phyloP scores from a whole-genome alignment of 805 yeast species.

The Metschnikowia rubicola region DNA sequence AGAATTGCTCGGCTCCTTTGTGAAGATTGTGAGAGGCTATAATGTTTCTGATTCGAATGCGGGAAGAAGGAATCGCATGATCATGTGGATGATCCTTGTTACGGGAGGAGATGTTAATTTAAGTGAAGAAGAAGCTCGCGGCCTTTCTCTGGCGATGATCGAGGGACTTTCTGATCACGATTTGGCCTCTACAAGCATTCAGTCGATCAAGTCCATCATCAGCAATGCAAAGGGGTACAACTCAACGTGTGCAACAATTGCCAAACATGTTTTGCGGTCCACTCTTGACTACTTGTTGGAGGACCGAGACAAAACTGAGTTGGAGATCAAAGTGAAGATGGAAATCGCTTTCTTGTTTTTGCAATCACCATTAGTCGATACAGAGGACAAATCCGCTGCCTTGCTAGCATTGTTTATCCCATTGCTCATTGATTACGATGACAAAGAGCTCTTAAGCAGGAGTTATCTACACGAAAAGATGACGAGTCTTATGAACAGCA shows the following conservation, averaged over 20 bases:
- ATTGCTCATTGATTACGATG: slow-evolving; percentile 30
- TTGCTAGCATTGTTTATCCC: slow-evolving; percentile 35
- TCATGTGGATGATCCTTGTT: slow-evolving; percentile 33
- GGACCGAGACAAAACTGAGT: slow-evolving; percentile 12
- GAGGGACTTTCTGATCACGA: slow-evolving; percentile 21
- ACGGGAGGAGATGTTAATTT: slow-evolving; percentile 34
- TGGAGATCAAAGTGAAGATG: slow-evolving; percentile 35
- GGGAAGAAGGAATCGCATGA: slow-evolving; percentile 24
- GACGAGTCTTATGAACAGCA: slow-evolving; percentile 42
- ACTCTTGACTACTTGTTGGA: slow-evolving; percentile 25
- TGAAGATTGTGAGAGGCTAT: slow-evolving; percentile 4
- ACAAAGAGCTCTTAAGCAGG: slow-evolving; percentile 21
- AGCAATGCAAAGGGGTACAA: slow-evolving; percentile 26
- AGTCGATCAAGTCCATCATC: slow-evolving; percentile 60
- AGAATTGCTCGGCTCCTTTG: slow-evolving; percentile 27
- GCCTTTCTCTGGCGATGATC: slow-evolving; percentile 24
- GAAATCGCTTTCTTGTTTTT: slow-evolving; percentile 50
- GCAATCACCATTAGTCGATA: slow-evolving; percentile 26
- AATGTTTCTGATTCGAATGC: neutral
- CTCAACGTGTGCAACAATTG: slow-evolving; percentile 37
- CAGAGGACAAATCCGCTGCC: slow-evolving; percentile 28
- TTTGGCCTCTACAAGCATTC: slow-evolving; percentile 36
- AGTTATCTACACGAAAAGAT: slow-evolving; percentile 46
- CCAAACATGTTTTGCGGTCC: slow-evolving; percentile 44
- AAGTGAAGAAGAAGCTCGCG: slow-evolving; percentile 21